These are phyloP conservation scores for Myxozyma udenii DNA, from an alignment of 805 yeast species.

Conservation along the genomic window DNA sequence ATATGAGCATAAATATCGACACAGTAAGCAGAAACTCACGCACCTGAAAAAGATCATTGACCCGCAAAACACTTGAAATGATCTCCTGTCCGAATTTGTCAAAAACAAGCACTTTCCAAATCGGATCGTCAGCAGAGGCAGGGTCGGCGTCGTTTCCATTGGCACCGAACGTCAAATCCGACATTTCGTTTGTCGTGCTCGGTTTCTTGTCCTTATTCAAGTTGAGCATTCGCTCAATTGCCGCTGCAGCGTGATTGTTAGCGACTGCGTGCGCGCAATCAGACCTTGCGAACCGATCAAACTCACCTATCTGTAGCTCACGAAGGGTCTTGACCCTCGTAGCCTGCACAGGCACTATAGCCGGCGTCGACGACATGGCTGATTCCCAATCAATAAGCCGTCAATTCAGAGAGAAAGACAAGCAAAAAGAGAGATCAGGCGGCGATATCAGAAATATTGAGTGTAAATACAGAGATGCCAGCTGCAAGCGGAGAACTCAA, in stretches of 20 bases:
- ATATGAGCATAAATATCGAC: not conserved
- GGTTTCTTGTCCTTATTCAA: slow-evolving; percentile 58
- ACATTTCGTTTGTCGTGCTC: slow-evolving; percentile 40
- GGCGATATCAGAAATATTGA: too few relatives aligned
- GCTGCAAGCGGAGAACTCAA: too few relatives aligned
- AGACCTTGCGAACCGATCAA: not conserved
- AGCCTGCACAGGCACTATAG: too few relatives aligned
- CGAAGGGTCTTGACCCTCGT: slow-evolving; percentile 19
- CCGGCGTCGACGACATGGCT: too few relatives aligned
- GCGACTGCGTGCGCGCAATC: not conserved
- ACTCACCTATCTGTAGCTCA: slow-evolving; percentile 29
- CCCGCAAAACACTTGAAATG: slow-evolving; percentile 86
- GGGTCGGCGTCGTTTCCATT: slow-evolving; percentile 44
- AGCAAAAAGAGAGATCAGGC: too few relatives aligned
- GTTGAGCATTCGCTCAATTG: slow-evolving; percentile 79
- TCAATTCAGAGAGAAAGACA: too few relatives aligned
- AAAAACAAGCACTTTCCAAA: slow-evolving; percentile 88
- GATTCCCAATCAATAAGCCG: too few relatives aligned
- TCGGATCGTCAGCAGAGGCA: slow-evolving; percentile 57
- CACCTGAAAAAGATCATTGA: slow-evolving; percentile 70
- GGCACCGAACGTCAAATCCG: slow-evolving; percentile 33
- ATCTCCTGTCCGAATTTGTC: slow-evolving; percentile 80
- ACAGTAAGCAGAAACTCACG: not conserved
- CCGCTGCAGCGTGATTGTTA: slow-evolving; percentile 32
- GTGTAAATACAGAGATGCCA: too few relatives aligned